These are phyloP conservation scores for Uronychia setigera DNA, from an alignment of 73 alveolate genomes.

Conservation along the genomic window DNA sequence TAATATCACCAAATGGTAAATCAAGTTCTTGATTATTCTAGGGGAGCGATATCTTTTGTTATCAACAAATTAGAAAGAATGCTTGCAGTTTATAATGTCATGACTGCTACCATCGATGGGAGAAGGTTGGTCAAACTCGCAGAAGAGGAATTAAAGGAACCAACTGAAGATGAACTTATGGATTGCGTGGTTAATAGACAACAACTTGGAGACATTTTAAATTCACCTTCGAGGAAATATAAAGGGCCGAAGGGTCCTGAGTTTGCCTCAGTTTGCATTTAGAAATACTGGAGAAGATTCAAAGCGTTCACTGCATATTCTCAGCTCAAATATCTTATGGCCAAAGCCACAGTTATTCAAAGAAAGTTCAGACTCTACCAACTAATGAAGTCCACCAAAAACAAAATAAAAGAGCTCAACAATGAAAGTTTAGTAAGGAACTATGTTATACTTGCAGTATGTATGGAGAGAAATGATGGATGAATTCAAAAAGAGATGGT, in stretches of 20 bases:
- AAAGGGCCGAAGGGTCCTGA: constrained; percentile 72
- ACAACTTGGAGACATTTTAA: constrained; percentile 42
- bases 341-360: constrained; percentile 65
- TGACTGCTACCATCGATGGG: constrained; percentile 69
- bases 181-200: constrained; percentile 39
- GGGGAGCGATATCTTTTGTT: constrained; percentile 55
- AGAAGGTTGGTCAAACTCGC: constrained; percentile 47
- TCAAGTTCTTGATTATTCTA: too few relatives aligned
- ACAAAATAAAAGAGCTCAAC: constrained; percentile 55
- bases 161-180: constrained; percentile 53
- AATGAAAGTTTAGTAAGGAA: constrained; percentile 39
- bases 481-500: constrained; percentile 69
- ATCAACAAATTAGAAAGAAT: constrained; percentile 60
- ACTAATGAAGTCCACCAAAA: constrained; percentile 62
- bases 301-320: constrained; percentile 62
- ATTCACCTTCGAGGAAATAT: constrained; percentile 45
- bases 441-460: neutral
- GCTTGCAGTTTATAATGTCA: constrained; percentile 54
- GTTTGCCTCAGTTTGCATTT: constrained; percentile 62
- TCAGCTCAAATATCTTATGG: constrained; percentile 55
- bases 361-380: constrained; percentile 57
- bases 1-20: constrained; percentile 61
- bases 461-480: constrained; percentile 75
- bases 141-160: constrained; percentile 55
- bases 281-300: constrained; percentile 68